phyloP scores from a whole-genome alignment of 2,329 filamentous ascomycete species.

The Ascochyta clinopodiicola region DNA sequence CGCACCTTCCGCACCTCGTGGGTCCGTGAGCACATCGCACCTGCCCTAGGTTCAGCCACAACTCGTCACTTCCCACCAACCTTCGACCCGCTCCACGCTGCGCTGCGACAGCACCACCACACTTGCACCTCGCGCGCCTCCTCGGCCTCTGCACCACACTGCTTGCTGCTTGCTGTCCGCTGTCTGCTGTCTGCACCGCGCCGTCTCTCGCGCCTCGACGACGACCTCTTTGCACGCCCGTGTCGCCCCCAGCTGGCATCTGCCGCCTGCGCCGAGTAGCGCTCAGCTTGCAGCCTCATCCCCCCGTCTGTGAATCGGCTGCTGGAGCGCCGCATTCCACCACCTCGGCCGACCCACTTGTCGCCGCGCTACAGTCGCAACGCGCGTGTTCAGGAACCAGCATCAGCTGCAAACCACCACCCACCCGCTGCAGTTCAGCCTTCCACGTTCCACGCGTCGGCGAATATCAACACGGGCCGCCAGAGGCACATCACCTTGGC shows the following conservation, averaged over 20 bases:
- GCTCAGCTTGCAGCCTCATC: constrained; percentile 28
- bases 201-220: too few species aligned
- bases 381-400: constrained; percentile 9
- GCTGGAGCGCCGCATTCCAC: constrained; percentile 24
- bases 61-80: constrained; percentile 16
- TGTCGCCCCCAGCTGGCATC: constrained; percentile 1
- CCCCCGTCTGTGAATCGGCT: constrained; percentile 10
- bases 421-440: neutral
- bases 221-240: neutral
- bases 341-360: constrained; percentile 21
- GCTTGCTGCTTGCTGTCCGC: neutral
- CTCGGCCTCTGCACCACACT: constrained; percentile 4
- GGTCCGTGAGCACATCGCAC: constrained; percentile 19
- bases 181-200: neutral
- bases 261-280: constrained; percentile 7
- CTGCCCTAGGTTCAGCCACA: constrained; percentile 20
- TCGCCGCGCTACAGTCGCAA: constrained; percentile 15
- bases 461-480: constrained; percentile 11
- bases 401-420: constrained; percentile 5
- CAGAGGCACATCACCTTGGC: constrained; percentile 23
- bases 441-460: constrained; percentile 11
- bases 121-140: constrained; percentile 6
- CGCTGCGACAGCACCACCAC: constrained; percentile 13
- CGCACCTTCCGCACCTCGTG: constrained; percentile 17
- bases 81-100: constrained; percentile 10